Base-by-base conservation (phyloP, 768 basidiomycete genomes). In the Rhizopogon salebrosus region DNA sequence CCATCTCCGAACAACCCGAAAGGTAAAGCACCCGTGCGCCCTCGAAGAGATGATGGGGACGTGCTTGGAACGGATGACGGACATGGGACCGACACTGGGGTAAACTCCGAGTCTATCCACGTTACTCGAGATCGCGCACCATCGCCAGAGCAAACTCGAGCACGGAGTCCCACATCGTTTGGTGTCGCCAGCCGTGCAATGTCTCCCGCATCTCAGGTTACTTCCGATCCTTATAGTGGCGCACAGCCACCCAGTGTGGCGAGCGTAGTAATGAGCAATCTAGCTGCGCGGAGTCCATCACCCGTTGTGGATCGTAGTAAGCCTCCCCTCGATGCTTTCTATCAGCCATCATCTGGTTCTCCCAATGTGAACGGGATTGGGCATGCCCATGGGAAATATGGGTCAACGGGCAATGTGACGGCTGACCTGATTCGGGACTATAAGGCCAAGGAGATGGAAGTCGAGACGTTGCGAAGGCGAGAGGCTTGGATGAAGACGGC, bases 401-500 rank as follows among this genome's bases (percentile, higher is more conserved):
- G 83, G 0, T 89, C 88, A 9, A 79, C 85, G 0, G 80, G 84
- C 6, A 89, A 82, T 63, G 76, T 87, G 18, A 77, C 86, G 3
- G 82, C 86, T 11, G 93, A 95, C 62, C 69, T 92, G 55, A 70
- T 90, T 40, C 77, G 84, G 37, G 92, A 94, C 60, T 71, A 94
- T 55, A 92, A 89, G 68, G 78, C 79, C 34, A 92, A 88, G 65
- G 93, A 95, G 57, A 73, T 75, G 35, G 93, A 95, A 66, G 64
- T 97, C 41, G 91, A 92, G 57, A 74, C 74, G 41, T 69, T 87
- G 58, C 85, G 83, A 77, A 82, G 82, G 63, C 82, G 89, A 58
- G 85, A 92, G 73, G 72, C 73, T 34, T 97, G 95, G 87, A 85
- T 98, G 84, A 85, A 82, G 64, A 83, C 84, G 41, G 87, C 90